Conservation (phyloP, 441 rosid species). For the Arabidopsis hybrid region DNA sequence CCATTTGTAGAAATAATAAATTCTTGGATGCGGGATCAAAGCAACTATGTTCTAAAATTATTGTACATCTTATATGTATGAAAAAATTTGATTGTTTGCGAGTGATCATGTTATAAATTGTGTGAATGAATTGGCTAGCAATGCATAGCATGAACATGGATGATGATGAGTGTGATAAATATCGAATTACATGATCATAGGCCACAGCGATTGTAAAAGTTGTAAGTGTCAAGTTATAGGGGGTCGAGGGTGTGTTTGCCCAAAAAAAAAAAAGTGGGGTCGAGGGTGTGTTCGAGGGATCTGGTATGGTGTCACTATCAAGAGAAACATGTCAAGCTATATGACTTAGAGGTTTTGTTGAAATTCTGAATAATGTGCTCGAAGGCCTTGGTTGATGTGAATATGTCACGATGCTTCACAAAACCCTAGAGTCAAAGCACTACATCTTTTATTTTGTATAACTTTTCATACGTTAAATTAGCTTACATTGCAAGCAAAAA, state of each 20-base stretch:
- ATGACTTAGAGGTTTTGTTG: background rate
- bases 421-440: background rate
- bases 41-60: background rate
- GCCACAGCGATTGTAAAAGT: background rate
- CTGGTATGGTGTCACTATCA: background rate
- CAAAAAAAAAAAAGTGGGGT: no score
- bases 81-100: no score
- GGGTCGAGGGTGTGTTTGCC: no score
- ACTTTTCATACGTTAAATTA: conserved; percentile 2
- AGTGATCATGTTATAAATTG: background rate
- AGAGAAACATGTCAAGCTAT: background rate
- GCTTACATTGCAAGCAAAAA: conserved; percentile 34
- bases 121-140: background rate
- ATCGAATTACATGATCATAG: background rate
- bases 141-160: background rate
- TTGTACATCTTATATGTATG: no score
- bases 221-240: background rate
- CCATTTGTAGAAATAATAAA: background rate
- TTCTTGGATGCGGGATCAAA: background rate
- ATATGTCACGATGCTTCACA: background rate
- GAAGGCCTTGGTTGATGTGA: background rate
- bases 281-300: background rate
- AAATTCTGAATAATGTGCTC: background rate
- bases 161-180: background rate
- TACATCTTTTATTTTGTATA: background rate